phyloP scores from a whole-genome alignment of 441 rosid genomes.

The Adansonia madagascariensis region DNA sequence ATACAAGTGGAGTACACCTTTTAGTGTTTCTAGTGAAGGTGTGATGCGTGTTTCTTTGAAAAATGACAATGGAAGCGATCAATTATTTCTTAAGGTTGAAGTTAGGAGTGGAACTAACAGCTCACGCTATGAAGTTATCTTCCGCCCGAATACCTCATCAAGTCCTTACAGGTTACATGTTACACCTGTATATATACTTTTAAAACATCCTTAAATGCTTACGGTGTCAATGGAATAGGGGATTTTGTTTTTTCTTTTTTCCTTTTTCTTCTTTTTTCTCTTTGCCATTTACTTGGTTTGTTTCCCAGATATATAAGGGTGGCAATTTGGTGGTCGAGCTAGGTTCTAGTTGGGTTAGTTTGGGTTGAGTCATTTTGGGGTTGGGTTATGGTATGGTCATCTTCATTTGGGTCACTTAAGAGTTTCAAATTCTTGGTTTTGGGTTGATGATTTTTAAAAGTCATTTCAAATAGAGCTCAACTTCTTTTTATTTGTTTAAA shows the following conservation, averaged over 20 bases:
- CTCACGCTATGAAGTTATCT: conserved; percentile 91
- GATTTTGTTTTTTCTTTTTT: neutral
- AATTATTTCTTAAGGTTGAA: conserved; percentile 72
- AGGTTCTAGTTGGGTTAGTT: neutral
- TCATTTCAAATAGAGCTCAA: neutral
- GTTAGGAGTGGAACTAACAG: conserved; percentile 92
- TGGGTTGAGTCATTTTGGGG: neutral
- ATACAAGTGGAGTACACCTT: conserved; percentile 88
- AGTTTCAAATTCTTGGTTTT: neutral
- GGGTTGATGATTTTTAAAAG: neutral
- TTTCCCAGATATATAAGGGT: neutral
- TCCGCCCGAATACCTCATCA: conserved; percentile 82
- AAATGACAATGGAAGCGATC: conserved; percentile 58
- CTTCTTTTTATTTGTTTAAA: neutral
- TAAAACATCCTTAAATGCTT: conserved; percentile 5
- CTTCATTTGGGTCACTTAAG: neutral
- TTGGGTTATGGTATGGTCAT: neutral
- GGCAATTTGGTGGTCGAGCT: neutral
- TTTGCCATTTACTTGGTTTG: neutral
- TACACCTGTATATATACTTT: conserved; percentile 15
- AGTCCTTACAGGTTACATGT: conserved; percentile 89
- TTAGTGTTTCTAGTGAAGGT: conserved; percentile 85
- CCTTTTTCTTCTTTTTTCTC: neutral
- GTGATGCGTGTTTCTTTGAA: conserved; percentile 69
- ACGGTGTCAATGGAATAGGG: neutral